Evolutionary conservation across 441 rosid species (phyloP), one percentile per base, ranked within the genome.

Genomic region (Jatropha podagrica): DNA sequence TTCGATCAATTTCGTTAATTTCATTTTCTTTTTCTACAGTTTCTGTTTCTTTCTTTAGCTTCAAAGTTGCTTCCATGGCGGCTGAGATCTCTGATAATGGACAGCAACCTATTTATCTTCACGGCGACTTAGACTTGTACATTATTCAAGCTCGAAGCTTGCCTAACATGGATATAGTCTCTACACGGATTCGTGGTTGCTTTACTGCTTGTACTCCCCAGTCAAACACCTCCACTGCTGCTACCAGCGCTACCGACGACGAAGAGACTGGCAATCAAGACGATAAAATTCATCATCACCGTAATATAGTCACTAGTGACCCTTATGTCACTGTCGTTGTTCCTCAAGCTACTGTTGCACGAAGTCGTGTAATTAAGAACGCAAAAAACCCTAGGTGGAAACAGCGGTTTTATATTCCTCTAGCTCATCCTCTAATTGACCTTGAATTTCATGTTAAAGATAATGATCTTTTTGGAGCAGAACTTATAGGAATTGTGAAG

Each of bases 381-480:
- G 56, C 90, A 0, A 80, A 68, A 58, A 85, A 88, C 74, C 99
- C 99, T 7, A 56, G 1, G 15, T 95, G 98, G 99, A 75, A 88
- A 74, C 93, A 93, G 83, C 85, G 83, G 74, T 95, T 93, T 82
- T 5, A 1, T 20, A 82, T 94, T 69, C 82, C 87, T 9, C 8
- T 94, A 13, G 98, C 98, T 9, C 98, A 92, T 65, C 98, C 92
- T 0, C 14, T 86, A 15, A 18, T 62, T 27, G 67, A 88, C 67
- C 84, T 95, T 67, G 97, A 93, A 79, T 85, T 95, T 74, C 89
- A 87, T 71, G 95, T 95, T 44, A 95, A 93, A 73, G 97, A 95
- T 78, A 82, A 95, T 51, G 97, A 95, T 63, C 72, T 87, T 0
- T 90, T 95, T 75, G 97, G 98, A 17, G 86, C 96, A 6, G 88